Evolutionary conservation across 2,329 filamentous ascomycete genomes (phyloP), one percentile per base, ranked within the genome.

Genomic region (Chaetomiaceae sp.): DNA sequence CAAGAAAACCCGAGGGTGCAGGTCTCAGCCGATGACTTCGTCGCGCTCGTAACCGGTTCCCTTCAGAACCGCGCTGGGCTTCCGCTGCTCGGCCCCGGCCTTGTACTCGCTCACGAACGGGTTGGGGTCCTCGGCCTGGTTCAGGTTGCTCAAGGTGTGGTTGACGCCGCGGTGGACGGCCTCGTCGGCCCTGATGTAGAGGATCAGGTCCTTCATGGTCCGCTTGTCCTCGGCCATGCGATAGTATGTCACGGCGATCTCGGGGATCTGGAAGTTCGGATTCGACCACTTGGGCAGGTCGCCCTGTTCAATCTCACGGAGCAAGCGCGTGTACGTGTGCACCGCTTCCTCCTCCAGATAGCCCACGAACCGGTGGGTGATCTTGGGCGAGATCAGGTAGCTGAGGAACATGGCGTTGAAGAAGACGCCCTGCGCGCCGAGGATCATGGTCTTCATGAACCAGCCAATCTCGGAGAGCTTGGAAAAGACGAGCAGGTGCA

Each of bases 281-380:
- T 81, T 76, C 21, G 81, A 75, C 91, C 93, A 99, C 60, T 82
- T 82, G 0, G 91, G 90, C 13, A 96, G 73, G 52, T 82, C 79
- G n/a, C 92, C 92, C 3, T 79, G 77, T 52, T 97, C 91, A 20
- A 99, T 79, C 64, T 97, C 93, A 58, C 83, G 76, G 61, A 97
- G 87, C 54, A 89, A 88, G 44, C 90, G 83, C 0, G 89, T 93
- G 73, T 99, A 99, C 0, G 93, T 99, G 64, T 95, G 80, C 1
- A 97, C 92, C 8, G 93, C 93, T 69, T 99, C 93, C 68, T 99
- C 93, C 69, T 99, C 93, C 12, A 99, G 82, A 62, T 97, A 97
- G 2, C 91, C 93, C 47, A 97, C 91, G 68, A 99, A 97, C 39
- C 93, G 86, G 69, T 99, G 93, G 63, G 88, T 92, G 56, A 89